Conservation (phyloP, 1,284 basidiomycete genomes). For the Hortiboletus rubellus region DNA sequence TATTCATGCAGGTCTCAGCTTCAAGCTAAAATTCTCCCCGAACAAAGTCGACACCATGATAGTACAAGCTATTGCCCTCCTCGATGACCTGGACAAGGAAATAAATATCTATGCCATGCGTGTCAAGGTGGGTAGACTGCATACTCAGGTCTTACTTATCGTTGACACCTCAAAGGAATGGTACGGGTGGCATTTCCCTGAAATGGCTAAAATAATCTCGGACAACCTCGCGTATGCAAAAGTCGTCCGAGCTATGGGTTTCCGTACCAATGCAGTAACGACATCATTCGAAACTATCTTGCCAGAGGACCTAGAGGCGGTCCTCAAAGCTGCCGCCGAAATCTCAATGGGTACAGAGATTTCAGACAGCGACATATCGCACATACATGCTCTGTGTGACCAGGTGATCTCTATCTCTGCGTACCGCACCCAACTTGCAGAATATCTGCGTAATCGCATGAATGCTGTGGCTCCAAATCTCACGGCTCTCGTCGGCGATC, state of each 20-base stretch:
- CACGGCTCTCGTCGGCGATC: slow-evolving; percentile 93
- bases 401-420: slow-evolving; percentile 96
- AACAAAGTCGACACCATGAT: slow-evolving; percentile 99
- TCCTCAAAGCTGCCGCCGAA: slow-evolving; percentile 90
- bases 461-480: slow-evolving; percentile 96
- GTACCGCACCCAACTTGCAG: slow-evolving; percentile 91
- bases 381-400: slow-evolving; percentile 95
- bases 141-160: background rate
- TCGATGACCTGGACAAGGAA: slow-evolving; percentile 99
- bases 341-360: slow-evolving; percentile 99
- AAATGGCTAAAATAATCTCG: slow-evolving; percentile 97
- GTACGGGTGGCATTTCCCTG: slow-evolving; percentile 99
- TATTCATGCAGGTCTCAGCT: slow-evolving; percentile 50
- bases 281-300: slow-evolving; percentile 90
- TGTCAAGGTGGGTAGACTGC: slow-evolving; percentile 72
- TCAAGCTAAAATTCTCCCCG: slow-evolving; percentile 99
- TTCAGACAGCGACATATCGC: slow-evolving; percentile 90
- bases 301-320: slow-evolving; percentile 92
- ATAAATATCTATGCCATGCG: slow-evolving; percentile 99
- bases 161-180: slow-evolving; percentile 71
- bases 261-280: slow-evolving; percentile 88
- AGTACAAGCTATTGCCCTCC: slow-evolving; percentile 96
- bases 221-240: slow-evolving; percentile 98
- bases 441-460: slow-evolving; percentile 98
- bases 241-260: slow-evolving; percentile 86